Evolutionary conservation across 208 protist genomes (phyloP), one percentile per base, ranked within the genome.

Genomic region (Crithidia bombi): DNA sequence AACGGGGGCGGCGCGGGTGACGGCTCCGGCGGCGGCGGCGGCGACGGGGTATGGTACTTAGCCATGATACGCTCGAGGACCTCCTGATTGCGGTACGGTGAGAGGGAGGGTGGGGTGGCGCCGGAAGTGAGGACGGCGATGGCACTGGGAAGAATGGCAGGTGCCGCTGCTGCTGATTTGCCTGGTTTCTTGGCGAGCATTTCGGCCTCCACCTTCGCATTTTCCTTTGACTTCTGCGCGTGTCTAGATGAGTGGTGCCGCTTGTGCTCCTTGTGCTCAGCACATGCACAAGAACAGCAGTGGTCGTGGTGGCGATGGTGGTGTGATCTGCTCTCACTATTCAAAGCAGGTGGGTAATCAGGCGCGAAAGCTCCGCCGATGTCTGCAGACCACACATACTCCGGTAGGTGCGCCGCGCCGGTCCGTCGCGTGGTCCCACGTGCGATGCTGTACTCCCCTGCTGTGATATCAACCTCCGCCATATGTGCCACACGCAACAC

Each of bases 381-480:
- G 9, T 23, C 61, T 30, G 38, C 47, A 21, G 61, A 10, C 57
- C 23, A 35, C 57, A 38, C 19, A 1, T 35, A 38, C 46, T 75
- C 70, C 17, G 70, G 70, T 1, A 75, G 32, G 5, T 72, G 47
- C 26, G 52, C 64, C 17, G 49, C 59, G 26, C 35, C 62, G 10
- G 62, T 69, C 5, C 62, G 67, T 43, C 69, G 62, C 39, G 68
- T 23, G 21, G 39, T 54, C 11, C 64, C 58, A 7, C 32, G 43
- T 6, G 63, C 46, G 12, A 58, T 69, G n/a, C 44, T 51, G 73
- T 47, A 79, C 36, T 39, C 30, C 1, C 79, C 79, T 4, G 57
- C 65, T 0, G 87, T 93, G 69, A 93, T 89, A 62, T 93, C 87
- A 0, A 93, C 81, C 25, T 90, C 87, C 17, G 63, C 65, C 56